Evolutionary conservation across 2,329 filamentous ascomycete genomes (phyloP).

Genomic region (Harringtonia aguacate): DNA sequence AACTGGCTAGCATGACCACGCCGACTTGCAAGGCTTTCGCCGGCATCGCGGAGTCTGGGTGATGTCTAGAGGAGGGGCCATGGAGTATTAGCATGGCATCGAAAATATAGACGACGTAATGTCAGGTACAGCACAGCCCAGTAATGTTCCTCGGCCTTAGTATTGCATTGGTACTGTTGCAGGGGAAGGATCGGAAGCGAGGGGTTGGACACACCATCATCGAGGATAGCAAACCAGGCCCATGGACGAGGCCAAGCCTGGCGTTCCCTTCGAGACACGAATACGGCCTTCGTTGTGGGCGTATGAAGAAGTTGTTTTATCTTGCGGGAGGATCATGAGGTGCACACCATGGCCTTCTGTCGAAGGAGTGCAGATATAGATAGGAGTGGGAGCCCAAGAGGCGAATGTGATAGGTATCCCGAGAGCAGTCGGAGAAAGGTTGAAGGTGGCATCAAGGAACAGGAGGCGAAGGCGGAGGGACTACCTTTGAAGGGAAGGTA

Average conservation of each 20-base stretch:
- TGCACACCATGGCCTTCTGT: not conserved
- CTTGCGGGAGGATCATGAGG: not conserved
- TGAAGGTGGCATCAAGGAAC: too few species aligned
- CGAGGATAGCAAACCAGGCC: conserved; percentile 8
- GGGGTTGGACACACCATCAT: conserved; percentile 12
- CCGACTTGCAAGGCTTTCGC: conserved; percentile 45
- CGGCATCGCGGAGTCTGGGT: conserved; percentile 45
- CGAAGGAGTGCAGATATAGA: not conserved
- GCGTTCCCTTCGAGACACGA: conserved; percentile 5
- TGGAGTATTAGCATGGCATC: not conserved
- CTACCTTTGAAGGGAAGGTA: too few species aligned
- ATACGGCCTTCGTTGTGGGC: not conserved
- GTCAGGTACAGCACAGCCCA: too few species aligned
- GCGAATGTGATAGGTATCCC: too few species aligned
- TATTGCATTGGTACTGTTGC: too few species aligned
- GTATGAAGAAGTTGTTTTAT: not conserved
- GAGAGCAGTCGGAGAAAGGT: too few species aligned
- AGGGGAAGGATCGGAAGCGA: too few species aligned
- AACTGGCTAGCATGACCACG: conserved; percentile 48
- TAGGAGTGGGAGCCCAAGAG: too few species aligned
- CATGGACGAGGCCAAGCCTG: conserved; percentile 9
- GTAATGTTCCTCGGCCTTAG: too few species aligned
- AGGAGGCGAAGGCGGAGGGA: too few species aligned
- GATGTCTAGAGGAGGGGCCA: conserved; percentile 35
- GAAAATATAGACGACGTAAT: too few species aligned